Base-by-base conservation (phyloP, 768 basidiomycete genomes). In the Termitomyces sp. region DNA sequence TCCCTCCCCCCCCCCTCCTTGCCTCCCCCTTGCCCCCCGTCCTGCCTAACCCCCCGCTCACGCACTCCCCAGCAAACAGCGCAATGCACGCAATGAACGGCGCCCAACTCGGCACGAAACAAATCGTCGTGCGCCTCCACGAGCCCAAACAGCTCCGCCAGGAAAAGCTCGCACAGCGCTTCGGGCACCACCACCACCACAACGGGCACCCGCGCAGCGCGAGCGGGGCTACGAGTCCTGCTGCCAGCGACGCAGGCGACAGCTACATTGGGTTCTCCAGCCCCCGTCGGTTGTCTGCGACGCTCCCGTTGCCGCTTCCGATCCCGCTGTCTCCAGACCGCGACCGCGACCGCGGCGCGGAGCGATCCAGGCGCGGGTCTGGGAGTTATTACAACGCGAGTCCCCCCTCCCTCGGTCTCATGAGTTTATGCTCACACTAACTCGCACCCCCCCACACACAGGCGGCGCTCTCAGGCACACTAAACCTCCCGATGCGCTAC, bases 141-240 rank as follows among this genome's bases (percentile, higher is more conserved):
- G 94, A 95, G 71, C 93, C 93, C 9, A 95, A 93, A 70, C 90
- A 93, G 69, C 73, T 94, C n/a, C 82, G 94, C 23, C 89, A 93
- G 69, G 91, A 93, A 74, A 93, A 94, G 64, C 78, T 94, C 9
- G 91, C 91, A 14, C 87, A 88, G 57, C 80, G 91, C n/a, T 93
- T 90, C 66, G 84, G 82, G 5, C 84, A 87, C 6, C 84, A 87
- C 64, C 91, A 89, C 6, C 84, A 87, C 6, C 84, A 87, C 64
- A 91, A 89, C 65, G 87, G 87, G 16, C 92, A 93, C 65, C 91
- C 90, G 12, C 82, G 90, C 62, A 87, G 80, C 61, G 83, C 87
- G 3, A 91, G 89, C 65, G 93, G 93, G 13, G 90, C 91, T 9
- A 93, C 91, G 1, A 92, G 90, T 68, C 93, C 93, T 14, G 85